A percentile compares a stretch with the other conserved stretches of the same genome.
Conservation (phyloP, 2,329 filamentous ascomycete species). For the Pseudogymnoascus destructans region DNA sequence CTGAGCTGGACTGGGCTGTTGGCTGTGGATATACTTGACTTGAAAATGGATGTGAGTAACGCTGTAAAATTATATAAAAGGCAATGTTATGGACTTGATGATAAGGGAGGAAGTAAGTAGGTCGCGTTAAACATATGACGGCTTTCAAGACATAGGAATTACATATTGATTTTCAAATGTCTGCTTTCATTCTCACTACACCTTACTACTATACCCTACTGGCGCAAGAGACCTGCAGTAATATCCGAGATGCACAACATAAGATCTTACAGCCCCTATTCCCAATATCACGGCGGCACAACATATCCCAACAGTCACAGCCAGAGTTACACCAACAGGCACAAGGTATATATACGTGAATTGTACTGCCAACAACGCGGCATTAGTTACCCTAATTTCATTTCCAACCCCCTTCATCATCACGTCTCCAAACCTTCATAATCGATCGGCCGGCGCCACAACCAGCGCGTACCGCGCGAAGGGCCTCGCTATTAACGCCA, state of each 20-base stretch:
- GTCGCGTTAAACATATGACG: not conserved
- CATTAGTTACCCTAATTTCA: conserved; percentile 3
- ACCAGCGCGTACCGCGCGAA: conserved; percentile 3
- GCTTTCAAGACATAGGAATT: not conserved
- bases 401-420: not conserved
- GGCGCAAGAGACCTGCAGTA: not conserved
- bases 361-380: not conserved
- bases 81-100: not conserved
- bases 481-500: conserved; percentile 5
- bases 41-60: not conserved
- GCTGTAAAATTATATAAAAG: not conserved
- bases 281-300: not conserved
- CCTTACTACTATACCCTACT: not conserved
- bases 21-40: not conserved
- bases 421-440: not conserved
- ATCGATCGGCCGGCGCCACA: conserved; percentile 4
- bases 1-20: not conserved
- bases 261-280: not conserved
- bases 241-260: not conserved
- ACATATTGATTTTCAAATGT: not conserved
- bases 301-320: not conserved
- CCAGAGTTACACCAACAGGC: not conserved
- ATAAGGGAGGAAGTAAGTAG: not conserved
- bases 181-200: not conserved
- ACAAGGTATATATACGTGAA: conserved; percentile 3